Base-by-base conservation (phyloP, 2,329 filamentous ascomycete species). In the Epicoccum sorghinum region DNA sequence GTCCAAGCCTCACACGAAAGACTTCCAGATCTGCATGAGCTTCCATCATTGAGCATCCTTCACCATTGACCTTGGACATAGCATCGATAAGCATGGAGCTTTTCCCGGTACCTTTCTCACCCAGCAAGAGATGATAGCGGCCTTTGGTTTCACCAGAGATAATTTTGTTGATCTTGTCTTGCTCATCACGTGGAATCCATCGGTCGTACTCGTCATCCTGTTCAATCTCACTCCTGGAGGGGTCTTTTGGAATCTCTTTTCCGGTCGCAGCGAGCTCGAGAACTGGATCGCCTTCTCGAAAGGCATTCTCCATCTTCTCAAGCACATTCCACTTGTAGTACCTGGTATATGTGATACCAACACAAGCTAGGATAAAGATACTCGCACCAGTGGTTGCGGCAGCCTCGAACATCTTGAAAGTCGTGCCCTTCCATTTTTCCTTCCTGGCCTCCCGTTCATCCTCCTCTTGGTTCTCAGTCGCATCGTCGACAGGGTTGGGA, bases 51-150 rank as follows among this genome's bases (percentile, higher is more conserved):
- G 93, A 89, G 39, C 93, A 88, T 22, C 91, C 91, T 57, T 95
- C 89, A 4, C 92, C 95, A 58, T 96, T 85, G 51, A 93, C 88
- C 74, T 96, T 96, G 48, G 88, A 87, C 93, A 99, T 99, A 7
- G 91, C 91, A 71, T 98, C 91, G 18, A 99, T 82, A 67, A 99
- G 79, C 95, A 99, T 98, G 62, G 90, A 96, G 56, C 90, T 96
- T 79, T 99, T 99, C 6, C 95, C 95, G 0, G 91, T 96, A 4
- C 95, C 95, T 77, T 99, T 98, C 70, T 98, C 95, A 39, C 95
- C 95, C 41, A 98, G 86, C 2, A 99, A 80, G 2, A 99, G 82
- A 74, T 95, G 90, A 70, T 99, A 99, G 70, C 96, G 92, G 9
- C 95, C 95, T 40, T 80, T 80, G 25, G 85, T 81, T 3, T 81